Conservation (phyloP, 495 filamentous ascomycete genomes). For the Extremus antarcticus region DNA sequence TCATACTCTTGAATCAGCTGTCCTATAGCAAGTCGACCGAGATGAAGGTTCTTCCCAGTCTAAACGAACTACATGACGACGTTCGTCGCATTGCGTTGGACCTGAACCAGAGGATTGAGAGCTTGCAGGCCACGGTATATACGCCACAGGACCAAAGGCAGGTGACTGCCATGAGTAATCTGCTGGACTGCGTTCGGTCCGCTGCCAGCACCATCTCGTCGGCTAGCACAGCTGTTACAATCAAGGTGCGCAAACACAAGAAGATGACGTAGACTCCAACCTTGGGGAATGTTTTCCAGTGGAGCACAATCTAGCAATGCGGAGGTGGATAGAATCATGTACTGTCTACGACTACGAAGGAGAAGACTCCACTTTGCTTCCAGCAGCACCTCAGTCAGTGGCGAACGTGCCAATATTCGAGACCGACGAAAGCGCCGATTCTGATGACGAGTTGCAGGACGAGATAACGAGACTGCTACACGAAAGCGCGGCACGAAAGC, state of each 20-base stretch:
- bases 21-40: conserved; percentile 11
- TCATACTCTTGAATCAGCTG: conserved; percentile 18
- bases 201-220: conserved; percentile 16
- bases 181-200: conserved; percentile 17
- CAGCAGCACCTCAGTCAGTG: neutral
- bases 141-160: neutral
- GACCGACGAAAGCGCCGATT: neutral
- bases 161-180: conserved; percentile 11
- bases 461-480: neutral
- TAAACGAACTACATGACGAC: conserved; percentile 15
- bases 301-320: neutral
- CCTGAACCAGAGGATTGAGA: conserved; percentile 11
- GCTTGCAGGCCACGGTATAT: neutral
- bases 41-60: conserved; percentile 8
- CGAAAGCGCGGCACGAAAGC: neutral
- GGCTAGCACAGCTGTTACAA: conserved; percentile 9
- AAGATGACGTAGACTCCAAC: conserved; percentile 7
- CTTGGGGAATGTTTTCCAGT: conserved; percentile 11
- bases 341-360: neutral
- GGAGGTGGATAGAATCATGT: neutral
- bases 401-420: neutral
- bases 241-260: neutral
- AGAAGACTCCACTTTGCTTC: neutral
- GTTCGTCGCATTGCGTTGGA: conserved; percentile 7
- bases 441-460: conserved; percentile 1